Evolutionary conservation across 768 basidiomycete species (phyloP).

Genomic region (Zangia roseola): DNA sequence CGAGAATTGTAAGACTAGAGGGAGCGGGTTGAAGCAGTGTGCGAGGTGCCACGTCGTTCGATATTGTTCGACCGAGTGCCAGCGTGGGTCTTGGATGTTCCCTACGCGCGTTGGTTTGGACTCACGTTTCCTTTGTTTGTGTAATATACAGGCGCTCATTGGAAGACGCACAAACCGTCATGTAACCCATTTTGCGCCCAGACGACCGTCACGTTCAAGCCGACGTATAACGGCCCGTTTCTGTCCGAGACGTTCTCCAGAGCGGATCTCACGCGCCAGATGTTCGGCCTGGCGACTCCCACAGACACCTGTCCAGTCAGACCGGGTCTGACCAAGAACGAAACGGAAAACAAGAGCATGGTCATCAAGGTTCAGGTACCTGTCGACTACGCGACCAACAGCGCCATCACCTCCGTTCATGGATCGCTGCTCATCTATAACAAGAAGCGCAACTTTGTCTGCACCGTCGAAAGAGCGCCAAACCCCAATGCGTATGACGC

Average conservation of each 20-base stretch:
- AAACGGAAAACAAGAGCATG: constrained; percentile 37
- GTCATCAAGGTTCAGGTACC: constrained; percentile 58
- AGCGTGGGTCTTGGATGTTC: constrained; percentile 37
- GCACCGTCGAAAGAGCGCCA: constrained; percentile 36
- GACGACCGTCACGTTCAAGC: constrained; percentile 48
- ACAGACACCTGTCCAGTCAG: constrained; percentile 15
- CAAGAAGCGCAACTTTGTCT: constrained; percentile 54
- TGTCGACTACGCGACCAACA: constrained; percentile 8
- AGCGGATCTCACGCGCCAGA: constrained; percentile 30
- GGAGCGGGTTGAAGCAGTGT: constrained; percentile 41
- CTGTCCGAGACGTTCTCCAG: constrained; percentile 20
- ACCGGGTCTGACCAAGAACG: constrained; percentile 23
- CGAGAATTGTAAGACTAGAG: constrained; percentile 34
- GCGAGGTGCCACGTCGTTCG: constrained; percentile 42
- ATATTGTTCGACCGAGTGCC: constrained; percentile 57
- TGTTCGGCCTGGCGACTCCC: constrained; percentile 28
- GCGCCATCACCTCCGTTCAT: constrained; percentile 1
- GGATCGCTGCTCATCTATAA: constrained; percentile 46
- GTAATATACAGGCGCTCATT: constrained; percentile 41
- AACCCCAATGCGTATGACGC: constrained; percentile 40
- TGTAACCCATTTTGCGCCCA: constrained; percentile 46
- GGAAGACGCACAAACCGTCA: constrained; percentile 46
- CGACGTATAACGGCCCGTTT: constrained; percentile 33
- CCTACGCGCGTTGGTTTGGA: background rate
- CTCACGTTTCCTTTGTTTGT: background rate